phyloP scores from a whole-genome alignment of 495 filamentous ascomycete genomes.

The Aspergillus sclerotioniger region DNA sequence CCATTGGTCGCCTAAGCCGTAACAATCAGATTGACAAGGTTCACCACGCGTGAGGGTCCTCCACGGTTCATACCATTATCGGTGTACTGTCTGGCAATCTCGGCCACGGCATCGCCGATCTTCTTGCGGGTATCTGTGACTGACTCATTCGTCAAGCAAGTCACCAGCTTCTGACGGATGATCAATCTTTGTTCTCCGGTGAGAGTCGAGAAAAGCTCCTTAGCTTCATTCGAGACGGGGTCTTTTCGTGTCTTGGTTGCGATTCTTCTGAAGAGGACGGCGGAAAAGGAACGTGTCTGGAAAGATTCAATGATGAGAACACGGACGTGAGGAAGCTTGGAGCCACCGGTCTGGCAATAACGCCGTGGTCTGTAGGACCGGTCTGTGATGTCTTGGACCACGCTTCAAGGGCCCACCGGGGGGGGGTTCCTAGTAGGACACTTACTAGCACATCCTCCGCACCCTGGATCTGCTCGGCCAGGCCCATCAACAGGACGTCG shows the following conservation, averaged over 20 bases:
- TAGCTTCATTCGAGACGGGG: conserved; percentile 62
- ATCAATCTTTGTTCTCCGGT: conserved; percentile 64
- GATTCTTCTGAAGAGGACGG: conserved; percentile 93
- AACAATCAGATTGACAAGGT: conserved; percentile 6
- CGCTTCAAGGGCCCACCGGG: not conserved
- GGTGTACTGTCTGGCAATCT: conserved; percentile 89
- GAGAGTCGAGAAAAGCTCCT: conserved; percentile 80
- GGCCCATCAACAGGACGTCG: conserved; percentile 84
- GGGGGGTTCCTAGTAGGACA: conserved; percentile 17
- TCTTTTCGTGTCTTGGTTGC: conserved; percentile 81
- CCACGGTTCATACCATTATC: conserved; percentile 68
- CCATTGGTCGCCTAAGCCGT: conserved; percentile 73
- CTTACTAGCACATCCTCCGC: conserved; percentile 67
- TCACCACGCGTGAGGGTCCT: not conserved
- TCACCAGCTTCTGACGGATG: conserved; percentile 79
- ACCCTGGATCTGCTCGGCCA: conserved; percentile 85
- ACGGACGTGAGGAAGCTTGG: not conserved
- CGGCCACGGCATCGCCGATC: conserved; percentile 92
- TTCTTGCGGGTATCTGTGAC: conserved; percentile 80
- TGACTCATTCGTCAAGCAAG: conserved; percentile 68
- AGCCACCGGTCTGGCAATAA: not conserved
- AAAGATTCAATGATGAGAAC: conserved; percentile 9
- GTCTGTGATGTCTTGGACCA: not conserved
- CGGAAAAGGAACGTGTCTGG: conserved; percentile 82
- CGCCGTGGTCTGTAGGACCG: not conserved